Conservation (phyloP, 768 basidiomycete species). For the Mycena olivaceomarginata region DNA sequence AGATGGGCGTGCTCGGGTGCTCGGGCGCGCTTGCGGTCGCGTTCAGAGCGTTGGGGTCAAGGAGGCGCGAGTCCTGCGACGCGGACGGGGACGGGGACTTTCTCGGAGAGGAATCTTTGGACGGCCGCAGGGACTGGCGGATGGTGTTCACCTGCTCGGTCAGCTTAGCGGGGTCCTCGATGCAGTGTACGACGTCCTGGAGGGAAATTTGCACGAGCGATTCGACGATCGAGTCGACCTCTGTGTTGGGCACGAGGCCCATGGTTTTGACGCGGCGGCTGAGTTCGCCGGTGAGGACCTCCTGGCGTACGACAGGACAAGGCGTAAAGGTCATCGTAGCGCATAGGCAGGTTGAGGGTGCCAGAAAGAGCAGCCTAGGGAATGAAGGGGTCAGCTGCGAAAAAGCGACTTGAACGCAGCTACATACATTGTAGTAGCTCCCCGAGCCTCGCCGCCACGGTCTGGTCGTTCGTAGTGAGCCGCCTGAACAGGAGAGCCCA, state of each 20-base stretch:
- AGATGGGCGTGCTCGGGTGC: slow-evolving; percentile 91
- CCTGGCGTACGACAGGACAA: slow-evolving; percentile 92
- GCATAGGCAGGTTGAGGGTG: slow-evolving; percentile 88
- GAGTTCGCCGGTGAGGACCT: slow-evolving; percentile 90
- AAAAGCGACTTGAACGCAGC: not conserved
- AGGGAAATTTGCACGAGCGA: slow-evolving; percentile 81
- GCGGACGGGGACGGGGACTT: slow-evolving; percentile 74
- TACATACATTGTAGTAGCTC: slow-evolving; percentile 88
- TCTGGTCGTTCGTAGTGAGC: slow-evolving; percentile 75
- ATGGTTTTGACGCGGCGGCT: slow-evolving; percentile 81
- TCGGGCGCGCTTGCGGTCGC: slow-evolving; percentile 94
- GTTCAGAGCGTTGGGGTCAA: slow-evolving; percentile 77
- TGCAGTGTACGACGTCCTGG: slow-evolving; percentile 84
- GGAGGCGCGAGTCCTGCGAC: slow-evolving; percentile 83
- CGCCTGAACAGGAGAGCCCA: slow-evolving; percentile 75
- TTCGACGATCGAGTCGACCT: slow-evolving; percentile 83
- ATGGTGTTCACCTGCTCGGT: slow-evolving; percentile 75
- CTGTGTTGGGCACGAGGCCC: slow-evolving; percentile 70
- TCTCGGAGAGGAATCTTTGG: slow-evolving; percentile 62
- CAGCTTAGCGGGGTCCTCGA: slow-evolving; percentile 82
- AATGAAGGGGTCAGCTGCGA: slow-evolving; percentile 30
- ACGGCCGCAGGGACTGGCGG: slow-evolving; percentile 56
- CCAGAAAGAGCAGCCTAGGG: slow-evolving; percentile 87
- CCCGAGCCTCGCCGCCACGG: slow-evolving; percentile 86
- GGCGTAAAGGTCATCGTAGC: slow-evolving; percentile 89